These are phyloP conservation scores for Senna siamea DNA, from an alignment of 306 rosid species.

Conservation along the genomic window DNA sequence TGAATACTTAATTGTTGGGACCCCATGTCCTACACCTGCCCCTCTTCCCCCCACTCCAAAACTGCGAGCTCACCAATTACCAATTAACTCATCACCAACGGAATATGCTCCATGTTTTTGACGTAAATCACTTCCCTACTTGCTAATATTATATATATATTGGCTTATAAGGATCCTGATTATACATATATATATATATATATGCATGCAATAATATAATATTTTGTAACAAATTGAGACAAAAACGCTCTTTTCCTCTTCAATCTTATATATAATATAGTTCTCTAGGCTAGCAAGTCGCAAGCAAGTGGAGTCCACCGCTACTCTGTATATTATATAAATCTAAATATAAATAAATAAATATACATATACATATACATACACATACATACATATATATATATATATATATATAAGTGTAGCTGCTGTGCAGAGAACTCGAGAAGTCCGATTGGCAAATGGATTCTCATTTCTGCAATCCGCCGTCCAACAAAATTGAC, in stretches of 20 bases:
- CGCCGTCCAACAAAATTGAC: not conserved
- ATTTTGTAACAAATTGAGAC: not conserved
- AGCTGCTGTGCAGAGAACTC: too few species aligned
- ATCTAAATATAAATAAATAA: too few species aligned
- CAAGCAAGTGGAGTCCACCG: not conserved
- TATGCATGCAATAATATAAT: too few species aligned
- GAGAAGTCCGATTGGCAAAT: too few species aligned
- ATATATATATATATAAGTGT: too few species aligned
- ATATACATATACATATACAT: too few species aligned
- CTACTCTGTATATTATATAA: not conserved
- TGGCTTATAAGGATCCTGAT: not conserved
- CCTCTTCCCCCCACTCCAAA: not conserved
- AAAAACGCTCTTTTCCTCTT: not conserved
- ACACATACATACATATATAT: too few species aligned
- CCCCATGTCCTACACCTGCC: not conserved
- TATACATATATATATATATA: too few species aligned
- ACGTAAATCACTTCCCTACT: not conserved
- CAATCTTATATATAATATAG: not conserved
- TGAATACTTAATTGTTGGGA: not conserved
- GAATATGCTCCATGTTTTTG: not conserved
- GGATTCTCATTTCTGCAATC: not conserved
- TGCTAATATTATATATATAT: not conserved
- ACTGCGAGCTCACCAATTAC: not conserved
- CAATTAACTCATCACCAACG: not conserved
- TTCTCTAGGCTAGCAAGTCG: too few species aligned